Percentiles rank a stretch among this genome's conserved stretches.
phyloP scores from a whole-genome alignment of 2,329 filamentous ascomycete genomes.

The Raffaelea arxii region DNA sequence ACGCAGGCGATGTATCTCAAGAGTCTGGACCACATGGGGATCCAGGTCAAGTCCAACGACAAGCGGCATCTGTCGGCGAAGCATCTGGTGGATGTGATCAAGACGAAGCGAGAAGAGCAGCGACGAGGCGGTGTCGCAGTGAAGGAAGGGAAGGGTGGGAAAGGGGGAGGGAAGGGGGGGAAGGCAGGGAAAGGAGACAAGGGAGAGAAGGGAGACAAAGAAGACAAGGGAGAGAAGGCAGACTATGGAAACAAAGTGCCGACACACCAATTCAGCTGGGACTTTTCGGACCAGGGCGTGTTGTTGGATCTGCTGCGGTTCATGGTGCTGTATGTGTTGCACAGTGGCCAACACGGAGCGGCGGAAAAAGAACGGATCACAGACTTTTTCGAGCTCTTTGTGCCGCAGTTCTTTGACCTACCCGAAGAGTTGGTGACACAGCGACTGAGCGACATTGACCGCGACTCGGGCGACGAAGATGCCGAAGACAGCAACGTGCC shows the following conservation, averaged over 20 bases:
- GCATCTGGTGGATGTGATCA: conserved; percentile 80
- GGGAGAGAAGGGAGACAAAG: too few species aligned
- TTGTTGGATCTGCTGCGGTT: conserved; percentile 52
- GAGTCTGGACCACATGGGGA: conserved; percentile 93
- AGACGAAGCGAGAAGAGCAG: conserved; percentile 87
- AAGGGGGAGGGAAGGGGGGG: too few species aligned
- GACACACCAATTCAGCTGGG: conserved; percentile 66
- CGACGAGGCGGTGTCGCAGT: conserved; percentile 56
- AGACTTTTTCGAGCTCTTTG: conserved; percentile 67
- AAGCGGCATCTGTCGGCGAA: conserved; percentile 89
- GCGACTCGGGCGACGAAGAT: conserved; percentile 66
- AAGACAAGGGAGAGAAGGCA: too few species aligned
- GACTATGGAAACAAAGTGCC: conserved; percentile 49
- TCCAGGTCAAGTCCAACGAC: conserved; percentile 77
- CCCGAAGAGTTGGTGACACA: conserved; percentile 59
- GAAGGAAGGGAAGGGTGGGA: too few species aligned
- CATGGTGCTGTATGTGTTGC: conserved; percentile 55
- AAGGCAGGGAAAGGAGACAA: too few species aligned
- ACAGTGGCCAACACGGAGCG: conserved; percentile 60
- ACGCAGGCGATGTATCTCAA: conserved; percentile 92
- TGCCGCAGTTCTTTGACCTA: conserved; percentile 68
- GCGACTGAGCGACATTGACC: conserved; percentile 57
- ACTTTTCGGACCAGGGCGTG: conserved; percentile 62
- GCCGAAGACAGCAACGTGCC: conserved; percentile 62
- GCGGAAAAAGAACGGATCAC: conserved; percentile 65